Base-by-base conservation (phyloP, 108 stramenopile genomes). In the Epipyxis sp. region DNA sequence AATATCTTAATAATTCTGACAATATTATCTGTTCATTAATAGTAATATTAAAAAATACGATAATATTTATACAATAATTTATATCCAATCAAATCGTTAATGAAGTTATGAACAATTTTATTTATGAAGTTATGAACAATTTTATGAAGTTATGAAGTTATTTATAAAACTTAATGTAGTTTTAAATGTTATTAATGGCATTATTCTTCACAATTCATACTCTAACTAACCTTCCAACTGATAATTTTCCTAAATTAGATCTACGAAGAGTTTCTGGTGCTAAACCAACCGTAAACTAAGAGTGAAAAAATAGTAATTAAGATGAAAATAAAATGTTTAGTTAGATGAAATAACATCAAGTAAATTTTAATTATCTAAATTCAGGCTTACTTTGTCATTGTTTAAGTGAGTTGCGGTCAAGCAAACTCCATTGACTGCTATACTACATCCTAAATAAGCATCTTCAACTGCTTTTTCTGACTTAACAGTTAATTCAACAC, bases 371-470 rank as follows among this genome's bases (percentile, higher is more conserved):
- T 20, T 57, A 25, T 25, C 16, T 25, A 25, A 57, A 25, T 57
- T 16, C 6, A 65, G 35, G 40, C 57, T 77, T 3, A 77, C 77
- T 34, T 88, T 78, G 1, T 83, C 87, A 1, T 67, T 42, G 43
- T 92, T 84, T 32, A 93, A 77, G 69, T 84, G 85, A 1, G 93
- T 95, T 3, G 93, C 94, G 1, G 98, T 99, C 57, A 99, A 90
- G 76, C 98, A 99, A 27, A 95, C 95, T n/a, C 98, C 98, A 77
- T 91, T 94, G 42, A 99, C 95, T 69, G 94, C 93, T 59, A 99
- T 97, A 80, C 88, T 90, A 81, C 94, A 95, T 39, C 83, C 98
- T 46, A 94, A 71, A 79, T 94, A 93, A 1, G 95, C 95, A 25
- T 92, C 98, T 1, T 94, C 91, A 81, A 97, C 77, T 16, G 93